These are phyloP conservation scores for Chlamydomonas asymmetrica DNA, from an alignment of 139 green algal genomes.

Conservation along the genomic window DNA sequence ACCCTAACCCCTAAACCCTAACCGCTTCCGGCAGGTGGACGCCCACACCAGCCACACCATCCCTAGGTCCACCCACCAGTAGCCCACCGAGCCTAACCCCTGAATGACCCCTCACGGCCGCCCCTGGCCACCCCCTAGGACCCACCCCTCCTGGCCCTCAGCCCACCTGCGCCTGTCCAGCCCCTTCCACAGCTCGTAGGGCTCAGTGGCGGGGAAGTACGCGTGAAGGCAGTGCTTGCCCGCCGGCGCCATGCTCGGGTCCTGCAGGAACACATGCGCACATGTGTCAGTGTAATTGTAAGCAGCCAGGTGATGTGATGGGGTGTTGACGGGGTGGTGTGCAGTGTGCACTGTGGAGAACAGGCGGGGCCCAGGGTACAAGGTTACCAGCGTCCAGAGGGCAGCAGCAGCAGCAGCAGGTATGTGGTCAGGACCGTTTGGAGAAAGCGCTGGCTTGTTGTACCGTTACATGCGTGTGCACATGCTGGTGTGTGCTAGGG, in stretches of 20 bases:
- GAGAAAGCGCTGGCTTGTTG: too few relatives aligned
- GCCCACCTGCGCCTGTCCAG: conserved; percentile 62
- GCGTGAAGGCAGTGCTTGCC: conserved; percentile 90
- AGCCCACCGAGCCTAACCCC: background rate
- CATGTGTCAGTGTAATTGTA: background rate
- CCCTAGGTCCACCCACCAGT: background rate
- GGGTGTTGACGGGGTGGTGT: too few relatives aligned
- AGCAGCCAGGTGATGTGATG: background rate
- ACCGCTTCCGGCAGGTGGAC: background rate
- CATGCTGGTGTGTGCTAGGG: too few relatives aligned
- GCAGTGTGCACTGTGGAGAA: too few relatives aligned
- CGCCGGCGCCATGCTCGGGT: conserved; percentile 73
- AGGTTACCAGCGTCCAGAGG: too few relatives aligned
- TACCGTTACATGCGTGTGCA: too few relatives aligned
- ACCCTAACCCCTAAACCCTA: too few relatives aligned
- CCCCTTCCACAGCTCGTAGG: conserved; percentile 86
- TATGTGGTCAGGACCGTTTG: too few relatives aligned
- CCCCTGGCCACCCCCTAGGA: too few relatives aligned
- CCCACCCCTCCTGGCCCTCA: background rate
- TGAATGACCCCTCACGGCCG: background rate
- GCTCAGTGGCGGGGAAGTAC: conserved; percentile 87
- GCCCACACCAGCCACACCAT: background rate
- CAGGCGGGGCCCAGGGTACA: too few relatives aligned
- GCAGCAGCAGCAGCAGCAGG: too few relatives aligned
- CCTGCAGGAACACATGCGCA: conserved; percentile 48